These are phyloP conservation scores for Fusarium newnesense DNA, from an alignment of 2,329 filamentous ascomycete species.

Conservation along the genomic window DNA sequence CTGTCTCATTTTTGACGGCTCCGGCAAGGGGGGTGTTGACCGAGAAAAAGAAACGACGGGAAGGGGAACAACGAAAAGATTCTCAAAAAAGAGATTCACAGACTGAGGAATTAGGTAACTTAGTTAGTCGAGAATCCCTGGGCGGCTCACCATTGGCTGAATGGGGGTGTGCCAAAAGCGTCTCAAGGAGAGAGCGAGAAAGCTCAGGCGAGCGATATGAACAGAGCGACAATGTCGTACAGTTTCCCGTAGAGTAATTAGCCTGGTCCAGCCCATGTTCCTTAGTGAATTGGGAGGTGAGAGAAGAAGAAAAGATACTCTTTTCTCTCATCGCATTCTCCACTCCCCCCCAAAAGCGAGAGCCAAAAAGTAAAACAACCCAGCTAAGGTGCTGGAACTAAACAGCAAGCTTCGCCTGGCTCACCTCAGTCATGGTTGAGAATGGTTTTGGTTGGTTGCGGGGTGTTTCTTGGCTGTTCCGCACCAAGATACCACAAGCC, in stretches of 20 bases:
- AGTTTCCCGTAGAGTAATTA: slow-evolving; percentile 5
- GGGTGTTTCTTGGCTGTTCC: slow-evolving; percentile 11
- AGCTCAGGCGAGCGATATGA: background rate
- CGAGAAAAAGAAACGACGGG: slow-evolving; percentile 9
- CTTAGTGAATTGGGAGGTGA: slow-evolving; percentile 13
- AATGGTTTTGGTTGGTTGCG: slow-evolving; percentile 1
- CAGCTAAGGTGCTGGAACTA: slow-evolving; percentile 5
- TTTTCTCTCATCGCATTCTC: slow-evolving; percentile 25
- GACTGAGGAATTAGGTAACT: slow-evolving; percentile 2
- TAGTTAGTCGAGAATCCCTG: slow-evolving; percentile 10
- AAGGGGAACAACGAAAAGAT: slow-evolving; percentile 6
- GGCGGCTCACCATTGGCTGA: slow-evolving; percentile 6
- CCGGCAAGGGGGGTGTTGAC: slow-evolving; percentile 27
- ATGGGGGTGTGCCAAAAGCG: slow-evolving; percentile 9
- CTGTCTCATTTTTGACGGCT: slow-evolving; percentile 43
- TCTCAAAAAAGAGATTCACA: background rate
- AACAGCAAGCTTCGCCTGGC: slow-evolving; percentile 22
- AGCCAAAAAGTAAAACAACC: slow-evolving; percentile 29
- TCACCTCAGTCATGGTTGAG: slow-evolving; percentile 1
- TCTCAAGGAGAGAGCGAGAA: background rate
- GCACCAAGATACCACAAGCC: slow-evolving; percentile 17
- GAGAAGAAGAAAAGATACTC: slow-evolving; percentile 15
- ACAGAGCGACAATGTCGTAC: background rate
- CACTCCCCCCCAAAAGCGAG: slow-evolving; percentile 15
- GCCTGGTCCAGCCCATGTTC: slow-evolving; percentile 11